Conservation (phyloP, 768 basidiomycete genomes). For the Cantharellus cinnabarinus region DNA sequence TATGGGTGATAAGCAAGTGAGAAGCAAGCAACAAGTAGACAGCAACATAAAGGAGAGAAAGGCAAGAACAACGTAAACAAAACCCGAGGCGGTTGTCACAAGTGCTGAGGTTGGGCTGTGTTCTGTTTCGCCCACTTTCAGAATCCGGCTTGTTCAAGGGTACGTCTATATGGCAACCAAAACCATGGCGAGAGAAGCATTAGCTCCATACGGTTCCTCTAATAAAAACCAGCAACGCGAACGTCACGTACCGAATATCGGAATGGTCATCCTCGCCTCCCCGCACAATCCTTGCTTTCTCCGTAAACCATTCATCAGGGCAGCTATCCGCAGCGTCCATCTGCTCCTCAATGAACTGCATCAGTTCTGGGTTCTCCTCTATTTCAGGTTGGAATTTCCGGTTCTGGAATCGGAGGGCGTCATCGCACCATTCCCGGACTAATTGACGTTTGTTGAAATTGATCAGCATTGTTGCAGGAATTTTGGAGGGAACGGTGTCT, state of each 20-base stretch:
- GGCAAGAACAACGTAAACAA: no score
- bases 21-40: no score
- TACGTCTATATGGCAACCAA: not conserved
- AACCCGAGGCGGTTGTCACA: not conserved
- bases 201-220: not conserved
- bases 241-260: not conserved
- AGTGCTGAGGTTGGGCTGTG: not conserved
- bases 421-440: not conserved
- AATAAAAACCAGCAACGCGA: no score
- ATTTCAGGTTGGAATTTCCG: not conserved
- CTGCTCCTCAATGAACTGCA: not conserved
- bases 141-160: not conserved
- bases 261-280: not conserved
- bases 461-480: not conserved
- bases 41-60: no score
- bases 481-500: no score
- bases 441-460: not conserved
- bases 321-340: not conserved
- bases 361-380: not conserved
- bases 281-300: not conserved
- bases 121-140: not conserved
- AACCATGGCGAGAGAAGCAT: not conserved
- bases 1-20: no score
- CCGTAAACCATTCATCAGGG: not conserved
- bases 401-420: not conserved